Base-by-base conservation (phyloP, 805 yeast species). In the Hanseniaspora occidentalis region DNA sequence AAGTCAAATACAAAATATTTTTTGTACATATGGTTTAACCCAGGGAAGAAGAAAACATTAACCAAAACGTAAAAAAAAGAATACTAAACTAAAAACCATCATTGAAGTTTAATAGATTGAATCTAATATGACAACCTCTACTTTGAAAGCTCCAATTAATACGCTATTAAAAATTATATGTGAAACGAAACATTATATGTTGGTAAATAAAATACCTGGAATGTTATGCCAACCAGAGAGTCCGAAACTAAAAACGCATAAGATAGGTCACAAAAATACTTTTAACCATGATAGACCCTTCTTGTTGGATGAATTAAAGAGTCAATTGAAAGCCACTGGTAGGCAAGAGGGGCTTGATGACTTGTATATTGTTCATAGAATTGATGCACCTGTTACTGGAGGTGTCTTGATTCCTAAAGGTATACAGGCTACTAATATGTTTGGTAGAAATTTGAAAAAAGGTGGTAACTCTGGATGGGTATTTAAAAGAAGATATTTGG, bases 301-400 rank as follows among this genome's bases (percentile, higher is more conserved):
- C 16, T 37, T 56, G 13, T 22, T 54, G 17, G 57, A 54, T 23
- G 43, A 46, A 27, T 40, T 50, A 16, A 45, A 40, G 26, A 31
- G 35, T 3, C 42, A 40, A 14, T 37, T 41, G 22, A 40, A 29
- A 3, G 11, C 19, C n/a, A 20, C 24, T 8, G 31, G 16, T 20
- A 17, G 9, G 3, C 39, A 36, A 20, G 25, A 6, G 21, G 2
- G 43, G 45, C 41, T 45, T 43, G 10, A 27, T 3, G 33, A 45
- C 3, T 49, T 57, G 40, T 51, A 56, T 36, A 51, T 54, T 5
- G 62, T 67, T 1, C 70, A 66, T 33, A 50, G 71, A 38, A 45
- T 67, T 17, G 71, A 67, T 42, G 52, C 50, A 21, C 45, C 50
- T 38, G 70, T 64, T 6, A 60, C 67, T 16, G 71, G 71, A 18